Conservation (phyloP, 2,329 filamentous ascomycete genomes). For the Epichloe glyceriae region DNA sequence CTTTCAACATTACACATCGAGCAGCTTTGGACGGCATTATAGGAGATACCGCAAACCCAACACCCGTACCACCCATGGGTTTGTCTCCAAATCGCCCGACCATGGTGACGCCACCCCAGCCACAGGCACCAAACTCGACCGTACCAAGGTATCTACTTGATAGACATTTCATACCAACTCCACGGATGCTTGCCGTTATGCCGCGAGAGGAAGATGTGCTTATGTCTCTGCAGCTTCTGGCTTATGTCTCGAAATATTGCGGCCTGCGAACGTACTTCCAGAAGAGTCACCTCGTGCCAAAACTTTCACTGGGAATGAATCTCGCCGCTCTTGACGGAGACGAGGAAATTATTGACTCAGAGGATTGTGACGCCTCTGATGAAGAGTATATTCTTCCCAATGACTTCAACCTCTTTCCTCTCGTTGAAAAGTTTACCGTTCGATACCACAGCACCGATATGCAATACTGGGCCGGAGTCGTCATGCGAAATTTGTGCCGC, state of each 20-base stretch:
- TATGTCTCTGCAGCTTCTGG: slow-evolving; percentile 92
- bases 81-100: slow-evolving; percentile 62
- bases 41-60: slow-evolving; percentile 56
- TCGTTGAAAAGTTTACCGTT: slow-evolving; percentile 97
- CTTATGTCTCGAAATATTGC: slow-evolving; percentile 98
- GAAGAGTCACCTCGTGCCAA: slow-evolving; percentile 82
- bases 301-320: slow-evolving; percentile 79
- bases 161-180: slow-evolving; percentile 53
- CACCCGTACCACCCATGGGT: slow-evolving; percentile 52
- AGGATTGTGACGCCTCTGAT: slow-evolving; percentile 46
- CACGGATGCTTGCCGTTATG: slow-evolving; percentile 76
- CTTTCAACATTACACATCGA: slow-evolving; percentile 88
- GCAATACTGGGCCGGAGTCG: slow-evolving; percentile 99
- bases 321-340: slow-evolving; percentile 67
- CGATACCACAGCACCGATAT: slow-evolving; percentile 91
- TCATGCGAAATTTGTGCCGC: slow-evolving; percentile 96
- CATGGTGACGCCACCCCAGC: slow-evolving; percentile 59
- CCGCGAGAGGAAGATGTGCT: slow-evolving; percentile 94
- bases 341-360: slow-evolving; percentile 28
- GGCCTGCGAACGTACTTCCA: slow-evolving; percentile 93
- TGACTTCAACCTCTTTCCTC: slow-evolving; percentile 94
- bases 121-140: slow-evolving; percentile 55
- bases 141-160: slow-evolving; percentile 73
- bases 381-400: slow-evolving; percentile 87
- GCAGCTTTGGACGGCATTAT: slow-evolving; percentile 76